These are phyloP conservation scores for Vitis amurensis DNA, from an alignment of 164 flowering plant genomes.

Conservation along the genomic window DNA sequence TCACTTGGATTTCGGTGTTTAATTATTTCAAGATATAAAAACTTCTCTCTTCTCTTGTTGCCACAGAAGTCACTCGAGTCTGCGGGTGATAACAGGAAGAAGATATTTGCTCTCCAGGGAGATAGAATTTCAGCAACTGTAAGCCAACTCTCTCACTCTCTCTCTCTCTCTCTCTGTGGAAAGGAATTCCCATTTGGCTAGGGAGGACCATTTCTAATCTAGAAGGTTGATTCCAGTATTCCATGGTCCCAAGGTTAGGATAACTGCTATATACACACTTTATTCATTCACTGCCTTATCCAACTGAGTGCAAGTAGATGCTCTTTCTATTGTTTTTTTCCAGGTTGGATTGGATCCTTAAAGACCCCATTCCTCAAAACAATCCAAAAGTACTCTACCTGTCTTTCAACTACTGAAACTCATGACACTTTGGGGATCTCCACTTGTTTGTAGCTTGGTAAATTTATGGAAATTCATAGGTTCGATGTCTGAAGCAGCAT, in stretches of 20 bases:
- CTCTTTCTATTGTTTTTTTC: background rate
- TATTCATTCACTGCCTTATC: constrained; percentile 3
- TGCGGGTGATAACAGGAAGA: background rate
- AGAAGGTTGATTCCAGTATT: background rate
- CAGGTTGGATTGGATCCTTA: background rate
- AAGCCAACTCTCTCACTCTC: too few relatives aligned
- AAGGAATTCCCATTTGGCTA: background rate
- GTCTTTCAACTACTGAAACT: too few relatives aligned
- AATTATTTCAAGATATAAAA: background rate
- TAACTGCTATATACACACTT: background rate
- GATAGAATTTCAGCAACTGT: background rate
- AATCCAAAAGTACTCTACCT: too few relatives aligned
- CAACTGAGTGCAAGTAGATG: background rate
- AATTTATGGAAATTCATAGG: too few relatives aligned
- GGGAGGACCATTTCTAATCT: constrained; percentile 1
- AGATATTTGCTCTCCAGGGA: background rate
- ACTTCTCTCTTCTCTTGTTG: background rate
- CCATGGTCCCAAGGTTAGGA: background rate
- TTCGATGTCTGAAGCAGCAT: too few relatives aligned
- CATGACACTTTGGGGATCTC: too few relatives aligned
- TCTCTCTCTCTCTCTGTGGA: background rate
- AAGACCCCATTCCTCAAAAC: too few relatives aligned
- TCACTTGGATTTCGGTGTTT: background rate
- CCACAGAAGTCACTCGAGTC: background rate
- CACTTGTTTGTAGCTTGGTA: too few relatives aligned